Evolutionary conservation across 192 early-diverging fungal species (phyloP), one percentile per base, ranked within the genome.

Genomic region (Coemansia furcata): DNA sequence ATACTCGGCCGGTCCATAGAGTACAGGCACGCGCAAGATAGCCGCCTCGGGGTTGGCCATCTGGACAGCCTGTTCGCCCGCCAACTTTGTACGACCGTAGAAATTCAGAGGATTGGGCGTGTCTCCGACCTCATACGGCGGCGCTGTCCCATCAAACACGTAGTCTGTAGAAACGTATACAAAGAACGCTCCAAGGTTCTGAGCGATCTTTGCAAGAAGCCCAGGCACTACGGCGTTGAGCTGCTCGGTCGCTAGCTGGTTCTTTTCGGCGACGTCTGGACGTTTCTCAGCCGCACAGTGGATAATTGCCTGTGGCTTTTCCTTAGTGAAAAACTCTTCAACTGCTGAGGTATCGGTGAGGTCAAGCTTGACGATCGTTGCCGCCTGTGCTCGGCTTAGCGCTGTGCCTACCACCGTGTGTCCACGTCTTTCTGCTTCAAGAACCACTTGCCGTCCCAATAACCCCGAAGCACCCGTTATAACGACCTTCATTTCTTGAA

Each of bases 151-250:
- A 60, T 97, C 93, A 85, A 97, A 97, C 21, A 97, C 95, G 71
- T 97, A 97, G 72, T 97, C 93, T 2, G 95, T 92, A 7, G 91
- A 93, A 29, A 97, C 87, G 69, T 97, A 94, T 29, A 93, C 83
- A 54, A 95, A 71, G 60, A 85, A 84, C 38, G 91, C 82, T 8
- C 77, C 80, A 5, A 77, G 60, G 8, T 67, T 47, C 29, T 87
- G 78, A 44, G 85, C 82, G 14, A 84, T 46, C 39, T 62, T 66
- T 1, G 89, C 92, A 14, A 95, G 73, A 5, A 73, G 36, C 6
- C 76, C 85, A 6, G 93, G 81, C 12, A 85, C 79, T 32, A 85
- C 68, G 3, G 89, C 88, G 72, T 96, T 96, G 37, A 96, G 76
- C 82, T 85, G 67, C 50, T 75, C 68, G 39, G 84, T 82, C 9